Evolutionary conservation across 805 yeast genomes (phyloP).

Genomic region (Candida manassasensis): DNA sequence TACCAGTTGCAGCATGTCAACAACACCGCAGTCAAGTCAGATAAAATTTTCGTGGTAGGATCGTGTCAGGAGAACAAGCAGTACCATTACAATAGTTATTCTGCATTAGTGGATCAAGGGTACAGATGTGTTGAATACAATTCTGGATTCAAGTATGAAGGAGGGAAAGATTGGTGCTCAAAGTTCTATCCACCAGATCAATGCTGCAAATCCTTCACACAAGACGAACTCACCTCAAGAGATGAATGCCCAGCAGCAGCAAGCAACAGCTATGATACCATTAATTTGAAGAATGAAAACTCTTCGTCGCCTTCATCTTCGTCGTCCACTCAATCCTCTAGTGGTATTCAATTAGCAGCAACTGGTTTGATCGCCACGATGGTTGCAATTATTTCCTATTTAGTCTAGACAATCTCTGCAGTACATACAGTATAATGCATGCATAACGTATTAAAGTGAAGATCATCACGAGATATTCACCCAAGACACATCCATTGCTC

Average conservation of each 20-base stretch:
- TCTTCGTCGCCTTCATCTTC: too few relatives aligned
- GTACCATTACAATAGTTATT: conserved; percentile 11
- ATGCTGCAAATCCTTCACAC: conserved; percentile 10
- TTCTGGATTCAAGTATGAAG: conserved; percentile 13
- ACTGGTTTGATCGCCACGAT: too few relatives aligned
- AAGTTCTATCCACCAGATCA: conserved; percentile 12
- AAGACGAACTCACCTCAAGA: conserved; percentile 10
- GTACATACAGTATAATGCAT: too few relatives aligned
- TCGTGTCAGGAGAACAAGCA: conserved; percentile 12
- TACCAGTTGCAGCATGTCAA: conserved; percentile 10
- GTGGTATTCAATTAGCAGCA: too few relatives aligned
- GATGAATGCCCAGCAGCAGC: conserved; percentile 13
- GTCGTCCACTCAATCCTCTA: too few relatives aligned
- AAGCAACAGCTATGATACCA: too few relatives aligned
- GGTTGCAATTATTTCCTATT: too few relatives aligned
- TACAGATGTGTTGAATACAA: conserved; percentile 17
- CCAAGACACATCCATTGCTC: too few relatives aligned
- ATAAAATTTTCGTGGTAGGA: conserved; percentile 15
- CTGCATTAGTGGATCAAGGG: conserved; percentile 7
- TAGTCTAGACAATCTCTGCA: too few relatives aligned
- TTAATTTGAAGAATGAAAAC: too few relatives aligned
- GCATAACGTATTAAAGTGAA: too few relatives aligned
- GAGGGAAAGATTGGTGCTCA: conserved; percentile 17
- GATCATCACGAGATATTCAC: too few relatives aligned
- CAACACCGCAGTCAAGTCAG: conserved; percentile 7